Conservation (phyloP, 2,329 filamentous ascomycete genomes). For the Cladophialophora yegresii region DNA sequence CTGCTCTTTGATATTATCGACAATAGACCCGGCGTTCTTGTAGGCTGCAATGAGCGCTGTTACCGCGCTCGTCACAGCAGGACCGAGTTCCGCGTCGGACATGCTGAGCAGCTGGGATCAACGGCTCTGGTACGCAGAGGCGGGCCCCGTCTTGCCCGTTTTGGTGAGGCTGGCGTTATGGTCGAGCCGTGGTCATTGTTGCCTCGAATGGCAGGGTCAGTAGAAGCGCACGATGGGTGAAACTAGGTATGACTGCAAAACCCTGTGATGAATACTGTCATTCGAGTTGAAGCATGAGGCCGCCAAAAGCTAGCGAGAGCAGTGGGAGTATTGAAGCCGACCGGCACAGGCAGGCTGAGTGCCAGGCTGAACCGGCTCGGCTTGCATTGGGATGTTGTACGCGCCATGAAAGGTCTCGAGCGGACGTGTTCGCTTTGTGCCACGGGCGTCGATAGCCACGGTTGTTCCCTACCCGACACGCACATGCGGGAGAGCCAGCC, state of each 20-base stretch:
- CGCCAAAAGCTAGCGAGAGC: neutral
- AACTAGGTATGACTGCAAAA: neutral
- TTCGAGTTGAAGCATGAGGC: neutral
- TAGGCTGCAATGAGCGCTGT: conserved; percentile 27
- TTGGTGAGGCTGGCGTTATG: neutral
- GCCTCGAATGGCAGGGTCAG: neutral
- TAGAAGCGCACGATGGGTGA: neutral
- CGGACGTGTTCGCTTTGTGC: neutral
- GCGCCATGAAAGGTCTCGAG: neutral
- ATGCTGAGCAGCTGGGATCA: conserved; percentile 2
- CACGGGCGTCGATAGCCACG: neutral
- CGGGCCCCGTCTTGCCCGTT: neutral
- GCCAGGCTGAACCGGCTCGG: neutral
- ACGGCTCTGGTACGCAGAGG: neutral
- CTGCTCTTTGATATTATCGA: conserved; percentile 26
- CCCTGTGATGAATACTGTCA: neutral
- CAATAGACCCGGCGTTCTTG: conserved; percentile 25
- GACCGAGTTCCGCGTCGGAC: conserved; percentile 22
- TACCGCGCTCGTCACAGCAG: conserved; percentile 20
- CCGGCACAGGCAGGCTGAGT: neutral
- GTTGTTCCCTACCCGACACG: neutral
- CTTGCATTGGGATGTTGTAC: neutral
- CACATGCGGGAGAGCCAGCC: conserved; percentile 10
- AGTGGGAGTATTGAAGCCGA: neutral
- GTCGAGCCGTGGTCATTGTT: neutral